Evolutionary conservation across 768 basidiomycete genomes (phyloP).

Genomic region (Boletus huronensis): DNA sequence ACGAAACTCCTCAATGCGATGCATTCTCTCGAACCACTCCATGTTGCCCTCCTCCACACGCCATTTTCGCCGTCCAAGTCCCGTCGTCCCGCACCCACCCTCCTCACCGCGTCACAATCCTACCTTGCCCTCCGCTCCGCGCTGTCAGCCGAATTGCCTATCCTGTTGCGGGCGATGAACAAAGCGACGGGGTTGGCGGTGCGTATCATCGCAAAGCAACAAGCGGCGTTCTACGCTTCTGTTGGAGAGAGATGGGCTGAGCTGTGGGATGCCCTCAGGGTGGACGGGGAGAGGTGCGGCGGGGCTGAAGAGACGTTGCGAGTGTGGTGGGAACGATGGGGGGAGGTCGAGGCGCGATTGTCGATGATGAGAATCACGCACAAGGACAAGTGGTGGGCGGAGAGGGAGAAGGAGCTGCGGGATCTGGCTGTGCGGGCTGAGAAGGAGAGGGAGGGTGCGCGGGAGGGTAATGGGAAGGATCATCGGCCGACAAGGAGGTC

Average conservation of each 20-base stretch:
- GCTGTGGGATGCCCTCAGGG: conserved; percentile 81
- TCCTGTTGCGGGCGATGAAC: conserved; percentile 55
- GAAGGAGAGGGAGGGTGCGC: conserved; percentile 13
- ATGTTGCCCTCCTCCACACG: conserved; percentile 65
- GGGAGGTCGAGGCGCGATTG: conserved; percentile 55
- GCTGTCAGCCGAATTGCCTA: conserved; percentile 66
- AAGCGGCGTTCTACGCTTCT: conserved; percentile 57
- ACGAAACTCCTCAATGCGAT: conserved; percentile 66
- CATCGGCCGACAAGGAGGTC: conserved; percentile 12
- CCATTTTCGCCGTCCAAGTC: conserved; percentile 54
- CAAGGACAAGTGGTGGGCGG: conserved; percentile 35
- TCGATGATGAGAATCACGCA: conserved; percentile 36
- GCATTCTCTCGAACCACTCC: conserved; percentile 70
- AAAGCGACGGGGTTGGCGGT: conserved; percentile 55
- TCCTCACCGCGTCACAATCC: conserved; percentile 70
- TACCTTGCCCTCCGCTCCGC: conserved; percentile 77
- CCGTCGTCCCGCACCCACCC: conserved; percentile 55
- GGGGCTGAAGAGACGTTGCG: conserved; percentile 64
- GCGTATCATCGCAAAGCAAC: conserved; percentile 50
- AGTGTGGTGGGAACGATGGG: conserved; percentile 71
- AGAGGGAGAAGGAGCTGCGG: conserved; percentile 26
- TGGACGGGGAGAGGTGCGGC: conserved; percentile 66
- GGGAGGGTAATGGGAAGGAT: conserved; percentile 16
- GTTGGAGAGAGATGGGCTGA: conserved; percentile 67
- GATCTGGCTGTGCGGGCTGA: conserved; percentile 15